Evolutionary conservation across 148 eudicot genomes (phyloP).

Genomic region (Drosera capensis): DNA sequence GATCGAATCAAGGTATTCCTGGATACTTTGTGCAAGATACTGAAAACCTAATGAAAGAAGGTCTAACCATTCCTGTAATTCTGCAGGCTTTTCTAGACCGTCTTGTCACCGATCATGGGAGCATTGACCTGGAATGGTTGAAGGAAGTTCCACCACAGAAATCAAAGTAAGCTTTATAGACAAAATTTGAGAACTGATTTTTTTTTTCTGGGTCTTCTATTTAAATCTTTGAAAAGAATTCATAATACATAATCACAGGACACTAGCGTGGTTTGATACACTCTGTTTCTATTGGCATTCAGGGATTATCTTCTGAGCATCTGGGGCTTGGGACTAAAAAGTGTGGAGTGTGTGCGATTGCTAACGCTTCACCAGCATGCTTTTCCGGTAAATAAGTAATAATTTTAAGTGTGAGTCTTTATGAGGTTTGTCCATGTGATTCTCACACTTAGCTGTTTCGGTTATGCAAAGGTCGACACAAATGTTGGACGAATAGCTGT

Average conservation of each 20-base stretch:
- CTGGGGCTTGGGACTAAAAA: constrained; percentile 72
- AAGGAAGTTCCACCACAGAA: constrained; percentile 44
- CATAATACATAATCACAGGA: neutral
- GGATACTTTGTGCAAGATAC: neutral
- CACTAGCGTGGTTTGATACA: no score
- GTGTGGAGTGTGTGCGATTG: constrained; percentile 74
- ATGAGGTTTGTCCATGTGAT: neutral
- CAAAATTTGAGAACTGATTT: neutral
- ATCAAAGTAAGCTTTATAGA: constrained; percentile 39
- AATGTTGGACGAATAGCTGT: constrained; percentile 59
- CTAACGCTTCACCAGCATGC: constrained; percentile 57
- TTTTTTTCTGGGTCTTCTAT: neutral
- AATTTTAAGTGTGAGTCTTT: neutral
- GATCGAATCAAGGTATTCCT: constrained; percentile 36
- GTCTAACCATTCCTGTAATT: constrained; percentile 2
- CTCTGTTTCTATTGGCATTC: constrained; percentile 3
- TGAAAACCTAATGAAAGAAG: neutral
- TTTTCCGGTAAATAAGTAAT: constrained; percentile 50
- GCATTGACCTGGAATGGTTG: constrained; percentile 73
- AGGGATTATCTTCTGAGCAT: constrained; percentile 69
- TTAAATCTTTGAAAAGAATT: no score
- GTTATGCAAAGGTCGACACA: constrained; percentile 49
- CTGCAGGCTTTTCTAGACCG: constrained; percentile 51
- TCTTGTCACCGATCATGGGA: constrained; percentile 40
- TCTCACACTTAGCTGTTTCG: neutral